phyloP scores from a whole-genome alignment of 305 asterid genomes.

The Stenogyne calaminthoides region DNA sequence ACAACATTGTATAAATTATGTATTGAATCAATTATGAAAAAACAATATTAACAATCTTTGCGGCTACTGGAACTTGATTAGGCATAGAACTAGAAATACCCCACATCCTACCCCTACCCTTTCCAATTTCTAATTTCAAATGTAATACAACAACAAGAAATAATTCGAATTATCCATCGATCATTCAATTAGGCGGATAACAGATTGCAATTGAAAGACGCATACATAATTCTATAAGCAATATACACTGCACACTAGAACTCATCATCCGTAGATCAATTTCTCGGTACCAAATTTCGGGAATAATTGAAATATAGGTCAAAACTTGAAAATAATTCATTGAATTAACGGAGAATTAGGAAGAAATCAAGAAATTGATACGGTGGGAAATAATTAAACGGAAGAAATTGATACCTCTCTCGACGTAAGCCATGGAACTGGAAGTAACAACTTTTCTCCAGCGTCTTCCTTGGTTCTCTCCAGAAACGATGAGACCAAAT shows the following conservation, averaged over 20 bases:
- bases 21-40: neutral
- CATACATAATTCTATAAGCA: neutral
- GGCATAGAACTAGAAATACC: neutral
- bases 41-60: neutral
- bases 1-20: neutral
- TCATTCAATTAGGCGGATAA: neutral
- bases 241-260: neutral
- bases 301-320: constrained; percentile 3
- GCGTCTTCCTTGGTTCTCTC: constrained; percentile 25
- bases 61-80: neutral
- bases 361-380: neutral
- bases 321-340: neutral
- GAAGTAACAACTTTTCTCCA: constrained; percentile 32
- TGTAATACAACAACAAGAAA: neutral
- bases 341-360: neutral
- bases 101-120: neutral
- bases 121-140: constrained; percentile 17
- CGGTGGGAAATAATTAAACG: neutral
- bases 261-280: constrained; percentile 6
- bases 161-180: constrained; percentile 17
- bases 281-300: neutral
- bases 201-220: neutral
- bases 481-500: neutral
- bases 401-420: constrained; percentile 48
- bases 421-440: constrained; percentile 91